A percentile compares a stretch with the other conserved stretches of the same genome.
phyloP scores from a whole-genome alignment of 2,329 filamentous ascomycete species.

The Hymenoscyphus albidus region DNA sequence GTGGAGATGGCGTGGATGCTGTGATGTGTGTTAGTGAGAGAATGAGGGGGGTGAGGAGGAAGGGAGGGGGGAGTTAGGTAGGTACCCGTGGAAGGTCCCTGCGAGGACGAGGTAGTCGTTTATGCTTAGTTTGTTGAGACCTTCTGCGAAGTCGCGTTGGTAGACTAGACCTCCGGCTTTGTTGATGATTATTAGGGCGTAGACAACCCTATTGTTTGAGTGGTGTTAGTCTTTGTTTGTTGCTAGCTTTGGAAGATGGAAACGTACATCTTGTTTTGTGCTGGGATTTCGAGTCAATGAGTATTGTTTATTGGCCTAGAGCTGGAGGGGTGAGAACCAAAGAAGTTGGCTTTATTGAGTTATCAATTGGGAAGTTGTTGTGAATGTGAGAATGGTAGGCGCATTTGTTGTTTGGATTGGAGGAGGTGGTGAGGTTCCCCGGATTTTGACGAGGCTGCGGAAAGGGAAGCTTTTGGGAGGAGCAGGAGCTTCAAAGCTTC shows the following conservation, averaged over 20 bases:
- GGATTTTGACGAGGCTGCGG: slow-evolving; percentile 14
- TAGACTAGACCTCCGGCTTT: slow-evolving; percentile 97
- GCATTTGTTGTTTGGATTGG: slow-evolving; percentile 12
- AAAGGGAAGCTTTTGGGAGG: slow-evolving; percentile 3
- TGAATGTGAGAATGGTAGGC: slow-evolving; percentile 11
- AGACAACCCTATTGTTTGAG: slow-evolving; percentile 69
- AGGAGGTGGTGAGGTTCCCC: slow-evolving; percentile 15
- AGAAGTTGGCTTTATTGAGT: background rate
- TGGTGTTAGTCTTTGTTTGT: background rate
- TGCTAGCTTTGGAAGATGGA: background rate
- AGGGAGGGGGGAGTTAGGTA: slow-evolving; percentile 36
- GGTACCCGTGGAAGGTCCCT: slow-evolving; percentile 90
- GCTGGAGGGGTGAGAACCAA: background rate
- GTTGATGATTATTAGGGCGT: slow-evolving; percentile 95
- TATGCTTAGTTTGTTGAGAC: slow-evolving; percentile 80
- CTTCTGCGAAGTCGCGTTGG: slow-evolving; percentile 88
- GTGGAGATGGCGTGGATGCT: slow-evolving; percentile 68
- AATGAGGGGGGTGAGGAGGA: slow-evolving; percentile 24
- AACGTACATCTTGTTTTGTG: background rate
- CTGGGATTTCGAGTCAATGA: background rate
- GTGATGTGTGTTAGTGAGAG: slow-evolving; percentile 17
- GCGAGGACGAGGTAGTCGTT: slow-evolving; percentile 97
- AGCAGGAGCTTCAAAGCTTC: slow-evolving; percentile 7
- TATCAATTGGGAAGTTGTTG: background rate
- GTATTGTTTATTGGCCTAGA: background rate